Evolutionary conservation across 768 basidiomycete species (phyloP), one percentile per base, ranked within the genome.

Genomic region (Mrakia gelida): DNA sequence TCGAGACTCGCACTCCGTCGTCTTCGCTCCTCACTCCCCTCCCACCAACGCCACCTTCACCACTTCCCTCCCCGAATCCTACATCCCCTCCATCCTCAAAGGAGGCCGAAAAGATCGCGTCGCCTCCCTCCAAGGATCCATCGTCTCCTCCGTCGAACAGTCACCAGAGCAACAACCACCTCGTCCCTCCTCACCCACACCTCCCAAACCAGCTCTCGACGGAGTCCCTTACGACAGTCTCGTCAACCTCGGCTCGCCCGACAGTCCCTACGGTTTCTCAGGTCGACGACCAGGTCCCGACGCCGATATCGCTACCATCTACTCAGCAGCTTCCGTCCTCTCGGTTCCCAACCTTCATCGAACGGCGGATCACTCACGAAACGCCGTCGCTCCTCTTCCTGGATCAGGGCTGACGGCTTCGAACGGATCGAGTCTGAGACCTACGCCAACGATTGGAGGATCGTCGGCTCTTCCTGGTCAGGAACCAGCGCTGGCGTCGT

Each of bases 141-240:
- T 81, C 75, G 77, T 79, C 59, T 84, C 84, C 32, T 71, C 7
- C 80, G 38, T 81, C 81, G 34, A 81, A 1, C 73, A 45, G 1
- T 30, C 59, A n/a, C 63, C 62, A 18, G 26, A 26, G 28, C 73
- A 26, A 13, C 49, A 52, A 21, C 49, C 49, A 21, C 43, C 41
- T 43, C 38, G 63, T 13, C 41, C 73, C 21, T 61, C 41, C 23
- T 28, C 38, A 0, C 72, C 77, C 5, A 30, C 45, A 0, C 45
- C 62, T 6, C 38, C 61, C 72, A 74, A 78, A 28, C 73, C 76
- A 18, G 28, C 86, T 87, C 81, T 88, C 43, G 79, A 89, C 78
- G 85, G 84, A 16, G 88, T 95, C 34, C 91, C 93, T 0, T 90
- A 90, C 81, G 88, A 90, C 80, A 89, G 88, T 81, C 88, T 93